phyloP scores from a whole-genome alignment of 345 rosid species.

The Salix arbutifolia region DNA sequence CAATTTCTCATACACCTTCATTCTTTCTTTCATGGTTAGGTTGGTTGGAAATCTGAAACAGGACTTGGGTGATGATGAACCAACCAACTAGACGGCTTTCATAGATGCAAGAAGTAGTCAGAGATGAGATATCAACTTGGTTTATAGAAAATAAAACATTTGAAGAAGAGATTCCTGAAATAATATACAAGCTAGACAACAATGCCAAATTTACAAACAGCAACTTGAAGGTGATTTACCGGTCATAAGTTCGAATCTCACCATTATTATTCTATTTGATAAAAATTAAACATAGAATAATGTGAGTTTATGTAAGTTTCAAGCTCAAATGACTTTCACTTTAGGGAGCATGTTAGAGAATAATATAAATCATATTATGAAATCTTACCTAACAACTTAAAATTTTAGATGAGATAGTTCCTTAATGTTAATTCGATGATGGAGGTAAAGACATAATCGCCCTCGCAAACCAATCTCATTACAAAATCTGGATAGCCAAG shows the following conservation, averaged over 20 bases:
- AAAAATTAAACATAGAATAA: too few relatives aligned
- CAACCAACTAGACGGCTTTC: constrained; percentile 59
- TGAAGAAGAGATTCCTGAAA: constrained; percentile 49
- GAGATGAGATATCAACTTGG: constrained; percentile 60
- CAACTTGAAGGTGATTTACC: constrained; percentile 46
- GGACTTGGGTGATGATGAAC: constrained; percentile 77
- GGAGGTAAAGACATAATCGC: constrained; percentile 37
- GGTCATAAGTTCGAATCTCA: too few relatives aligned
- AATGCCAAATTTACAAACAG: constrained; percentile 46
- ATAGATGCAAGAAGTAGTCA: constrained; percentile 58
- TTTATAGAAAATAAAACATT: constrained; percentile 54
- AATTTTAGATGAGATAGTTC: too few relatives aligned
- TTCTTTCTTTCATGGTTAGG: background rate
- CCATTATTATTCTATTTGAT: too few relatives aligned
- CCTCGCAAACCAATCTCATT: background rate
- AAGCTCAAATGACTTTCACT: too few relatives aligned
- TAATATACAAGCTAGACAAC: constrained; percentile 44
- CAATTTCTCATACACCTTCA: too few relatives aligned
- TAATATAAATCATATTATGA: too few relatives aligned
- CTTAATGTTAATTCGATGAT: constrained; percentile 56
- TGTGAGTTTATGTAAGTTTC: too few relatives aligned
- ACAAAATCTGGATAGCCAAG: background rate
- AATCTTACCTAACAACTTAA: too few relatives aligned
- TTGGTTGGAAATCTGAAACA: constrained; percentile 20
- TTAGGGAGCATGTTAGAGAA: too few relatives aligned